Evolutionary conservation across 345 rosid genomes (phyloP).

Genomic region (Dipteronia sinensis): DNA sequence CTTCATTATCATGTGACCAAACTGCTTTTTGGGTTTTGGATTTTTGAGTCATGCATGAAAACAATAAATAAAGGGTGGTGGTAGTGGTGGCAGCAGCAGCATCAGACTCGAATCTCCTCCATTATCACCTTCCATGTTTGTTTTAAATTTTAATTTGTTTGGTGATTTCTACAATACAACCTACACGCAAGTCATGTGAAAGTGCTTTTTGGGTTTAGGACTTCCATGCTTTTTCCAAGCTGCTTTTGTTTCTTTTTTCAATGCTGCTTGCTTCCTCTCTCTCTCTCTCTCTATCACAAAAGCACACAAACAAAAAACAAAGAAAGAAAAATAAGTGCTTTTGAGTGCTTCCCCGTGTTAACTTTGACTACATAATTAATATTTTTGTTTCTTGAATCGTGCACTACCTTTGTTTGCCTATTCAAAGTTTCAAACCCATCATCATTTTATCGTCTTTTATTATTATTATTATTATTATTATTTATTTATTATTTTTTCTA

Average conservation of each 20-base stretch:
- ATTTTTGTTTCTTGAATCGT: not conserved
- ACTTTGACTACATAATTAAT: not conserved
- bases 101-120: not conserved
- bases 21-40: not conserved
- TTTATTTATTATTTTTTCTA: not conserved
- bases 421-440: not conserved
- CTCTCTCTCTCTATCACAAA: not conserved
- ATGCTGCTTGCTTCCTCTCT: too few relatives aligned
- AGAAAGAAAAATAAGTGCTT: not conserved
- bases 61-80: not conserved
- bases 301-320: too few relatives aligned
- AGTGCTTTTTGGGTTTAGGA: not conserved
- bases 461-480: too few relatives aligned
- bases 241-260: too few relatives aligned
- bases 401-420: not conserved
- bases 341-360: conserved; percentile 21
- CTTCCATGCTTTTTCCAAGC: too few relatives aligned
- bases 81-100: not conserved
- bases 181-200: conserved; percentile 35
- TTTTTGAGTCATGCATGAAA: conserved; percentile 3
- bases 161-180: too few relatives aligned
- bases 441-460: not conserved
- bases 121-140: too few relatives aligned
- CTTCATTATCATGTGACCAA: not conserved
- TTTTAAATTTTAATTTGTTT: too few relatives aligned